Base-by-base conservation (phyloP, 192 early-diverging fungal genomes). In the Kickxella alabastrina region DNA sequence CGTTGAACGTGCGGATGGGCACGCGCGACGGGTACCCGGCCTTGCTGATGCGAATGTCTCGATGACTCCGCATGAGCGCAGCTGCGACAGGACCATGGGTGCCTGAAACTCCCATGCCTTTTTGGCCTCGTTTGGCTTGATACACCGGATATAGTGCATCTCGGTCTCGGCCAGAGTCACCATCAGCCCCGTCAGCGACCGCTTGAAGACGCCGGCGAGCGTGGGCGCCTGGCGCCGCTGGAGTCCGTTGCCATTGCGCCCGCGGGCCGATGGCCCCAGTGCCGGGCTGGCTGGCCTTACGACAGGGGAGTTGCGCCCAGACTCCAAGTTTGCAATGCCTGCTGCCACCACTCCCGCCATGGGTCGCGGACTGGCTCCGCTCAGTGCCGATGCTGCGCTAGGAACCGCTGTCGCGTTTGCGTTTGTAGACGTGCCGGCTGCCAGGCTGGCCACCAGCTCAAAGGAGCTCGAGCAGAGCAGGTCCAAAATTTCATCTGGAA, bases 11-110 rank as follows among this genome's bases (percentile, higher is more conserved):
- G 36, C 81, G 79, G 72, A 88, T 95, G 0, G 86, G 85, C 78
- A 86, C 88, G 21, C 92, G 82, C 3, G 88, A 88, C 15, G 96
- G 96, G 59, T 97, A 99, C 27, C 96, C 96, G 10, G 95, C 95
- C 68, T 91, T 92, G 68, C 85, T 88, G 78, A 99, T 99, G 26
- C 93, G 89, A 69, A 99, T 99, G 10, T 97, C 80, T 99, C 96
- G 25, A 99, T 75, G 21, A 99, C 96, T 81, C 96, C 96, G 66
- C 95, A 97, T 28, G 95, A 94, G 44, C 95, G 85, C 48, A 98
- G 69, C 77, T 98, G 96, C 22, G 84, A 77, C 10, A 98, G 76
- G 21, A 97, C 93, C 90, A 95, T 93, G 13, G 81, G 83, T n/a
- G 93, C 85, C 62, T 97, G 91, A 57, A 97, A 96, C 24, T 59